Percentiles rank a stretch among this genome's conserved stretches.
Evolutionary conservation across 1,284 basidiomycete genomes (phyloP).

Genomic region (Ganoderma sp.): DNA sequence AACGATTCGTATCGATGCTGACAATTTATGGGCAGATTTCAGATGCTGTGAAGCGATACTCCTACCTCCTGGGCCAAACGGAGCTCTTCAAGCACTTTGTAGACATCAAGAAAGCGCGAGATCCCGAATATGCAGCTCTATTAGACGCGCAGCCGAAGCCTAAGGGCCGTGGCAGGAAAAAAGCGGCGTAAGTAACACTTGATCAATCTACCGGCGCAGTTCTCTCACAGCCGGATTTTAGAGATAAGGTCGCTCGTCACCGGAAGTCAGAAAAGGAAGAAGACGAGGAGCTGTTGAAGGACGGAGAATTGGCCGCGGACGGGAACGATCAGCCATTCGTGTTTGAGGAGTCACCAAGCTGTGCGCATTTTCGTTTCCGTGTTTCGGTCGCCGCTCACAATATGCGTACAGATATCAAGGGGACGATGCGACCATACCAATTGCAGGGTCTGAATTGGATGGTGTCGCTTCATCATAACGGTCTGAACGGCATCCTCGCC

Average conservation of each 20-base stretch:
- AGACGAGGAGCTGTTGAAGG: conserved; percentile 93
- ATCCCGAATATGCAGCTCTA: conserved; percentile 92
- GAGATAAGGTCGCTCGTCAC: conserved; percentile 80
- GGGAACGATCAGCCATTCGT: conserved; percentile 88
- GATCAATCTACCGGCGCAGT: neutral
- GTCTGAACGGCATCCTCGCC: conserved; percentile 91
- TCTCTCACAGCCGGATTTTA: conserved; percentile 35
- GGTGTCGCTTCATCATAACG: conserved; percentile 91
- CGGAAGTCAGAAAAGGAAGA: conserved; percentile 98
- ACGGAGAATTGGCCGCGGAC: conserved; percentile 79
- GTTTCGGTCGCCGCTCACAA: too few species aligned
- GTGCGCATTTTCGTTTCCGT: conserved; percentile 52
- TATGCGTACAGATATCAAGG: conserved; percentile 73
- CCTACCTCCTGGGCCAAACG: conserved; percentile 93
- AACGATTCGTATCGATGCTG: neutral
- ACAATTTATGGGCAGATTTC: conserved; percentile 63
- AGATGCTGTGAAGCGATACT: conserved; percentile 96
- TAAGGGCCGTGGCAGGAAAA: conserved; percentile 83
- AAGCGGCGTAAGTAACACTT: conserved; percentile 61
- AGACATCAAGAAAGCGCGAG: conserved; percentile 91
- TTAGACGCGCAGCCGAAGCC: conserved; percentile 85
- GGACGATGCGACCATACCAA: conserved; percentile 94
- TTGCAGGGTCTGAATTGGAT: conserved; percentile 98
- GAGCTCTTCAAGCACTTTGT: conserved; percentile 97
- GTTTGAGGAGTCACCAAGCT: conserved; percentile 91